phyloP scores from a whole-genome alignment of 2,329 filamentous ascomycete genomes.

The Venturia aucupariae region DNA sequence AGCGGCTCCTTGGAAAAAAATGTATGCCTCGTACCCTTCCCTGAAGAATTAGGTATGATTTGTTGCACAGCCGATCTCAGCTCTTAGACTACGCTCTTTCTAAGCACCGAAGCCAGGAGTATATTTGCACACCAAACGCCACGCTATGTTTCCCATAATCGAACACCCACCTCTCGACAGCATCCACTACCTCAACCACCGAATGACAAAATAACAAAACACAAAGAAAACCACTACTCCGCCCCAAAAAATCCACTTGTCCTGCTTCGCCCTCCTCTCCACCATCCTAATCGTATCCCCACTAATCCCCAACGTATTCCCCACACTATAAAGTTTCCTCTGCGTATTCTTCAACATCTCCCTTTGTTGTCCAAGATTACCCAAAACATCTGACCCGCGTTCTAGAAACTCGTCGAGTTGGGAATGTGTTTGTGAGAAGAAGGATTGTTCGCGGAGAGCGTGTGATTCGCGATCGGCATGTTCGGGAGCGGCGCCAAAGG shows the following conservation, averaged over 20 bases:
- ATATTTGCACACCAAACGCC: not conserved
- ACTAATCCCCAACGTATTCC: conserved; percentile 85
- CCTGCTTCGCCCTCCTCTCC: conserved; percentile 80
- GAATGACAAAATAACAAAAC: conserved; percentile 87
- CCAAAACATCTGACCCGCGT: conserved; percentile 78
- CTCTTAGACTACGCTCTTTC: not conserved
- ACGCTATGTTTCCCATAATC: not conserved
- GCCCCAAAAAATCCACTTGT: conserved; percentile 95
- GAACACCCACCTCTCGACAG: not conserved
- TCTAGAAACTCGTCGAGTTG: conserved; percentile 93
- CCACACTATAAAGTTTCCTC: conserved; percentile 79
- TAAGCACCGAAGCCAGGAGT: not conserved
- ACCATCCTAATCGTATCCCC: conserved; percentile 97
- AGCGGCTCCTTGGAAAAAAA: not conserved
- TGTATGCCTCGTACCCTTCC: not conserved
- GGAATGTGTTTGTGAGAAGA: conserved; percentile 71
- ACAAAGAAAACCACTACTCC: conserved; percentile 78
- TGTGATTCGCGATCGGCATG: conserved; percentile 68
- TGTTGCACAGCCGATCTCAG: not conserved
- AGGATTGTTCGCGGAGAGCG: conserved; percentile 79
- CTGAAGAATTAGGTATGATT: not conserved
- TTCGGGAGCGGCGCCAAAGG: conserved; percentile 25
- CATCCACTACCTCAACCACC: conserved; percentile 57
- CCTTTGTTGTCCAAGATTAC: conserved; percentile 78
- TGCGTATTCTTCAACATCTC: conserved; percentile 96